phyloP scores from a whole-genome alignment of 2,329 filamentous ascomycete species.

The Diaporthe helianthi region DNA sequence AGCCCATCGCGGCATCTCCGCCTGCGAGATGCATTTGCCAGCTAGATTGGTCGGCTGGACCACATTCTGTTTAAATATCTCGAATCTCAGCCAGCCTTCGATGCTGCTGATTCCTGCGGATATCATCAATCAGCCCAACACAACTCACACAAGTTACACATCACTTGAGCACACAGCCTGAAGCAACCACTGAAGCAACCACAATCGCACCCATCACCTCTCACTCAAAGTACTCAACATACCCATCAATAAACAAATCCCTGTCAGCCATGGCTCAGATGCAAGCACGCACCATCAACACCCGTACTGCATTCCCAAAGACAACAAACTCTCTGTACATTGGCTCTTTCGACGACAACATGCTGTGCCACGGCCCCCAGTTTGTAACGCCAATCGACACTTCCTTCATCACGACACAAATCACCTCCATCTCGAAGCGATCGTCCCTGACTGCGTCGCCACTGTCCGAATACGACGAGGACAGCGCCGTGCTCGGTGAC shows the following conservation, averaged over 20 bases:
- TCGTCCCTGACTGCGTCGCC: conserved; percentile 29
- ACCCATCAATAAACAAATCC: not conserved
- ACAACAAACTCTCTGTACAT: conserved; percentile 31
- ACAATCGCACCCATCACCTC: not conserved
- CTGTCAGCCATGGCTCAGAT: conserved; percentile 17
- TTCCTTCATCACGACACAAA: conserved; percentile 26
- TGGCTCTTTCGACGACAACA: conserved; percentile 34
- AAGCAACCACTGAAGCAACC: not conserved
- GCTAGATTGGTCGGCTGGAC: conserved; percentile 6
- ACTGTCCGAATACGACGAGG: conserved; percentile 28
- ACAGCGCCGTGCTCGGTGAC: conserved; percentile 33
- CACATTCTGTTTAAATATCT: conserved; percentile 19
- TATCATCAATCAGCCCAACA: conserved; percentile 5
- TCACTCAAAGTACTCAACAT: not conserved
- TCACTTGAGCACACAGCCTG: no score
- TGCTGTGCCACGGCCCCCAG: conserved; percentile 30
- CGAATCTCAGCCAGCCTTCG: conserved; percentile 1
- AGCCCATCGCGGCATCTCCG: conserved; percentile 30
- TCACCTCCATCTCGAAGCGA: conserved; percentile 27
- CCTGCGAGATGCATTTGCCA: conserved; percentile 17
- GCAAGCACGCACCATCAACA: conserved; percentile 6
- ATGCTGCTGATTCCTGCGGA: not conserved
- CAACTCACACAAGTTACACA: no score
- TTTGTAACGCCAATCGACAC: conserved; percentile 33
- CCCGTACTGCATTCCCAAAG: conserved; percentile 16